These are phyloP conservation scores for Syncephalastrum monosporum DNA, from an alignment of 371 early-diverging fungal species.

Conservation along the genomic window DNA sequence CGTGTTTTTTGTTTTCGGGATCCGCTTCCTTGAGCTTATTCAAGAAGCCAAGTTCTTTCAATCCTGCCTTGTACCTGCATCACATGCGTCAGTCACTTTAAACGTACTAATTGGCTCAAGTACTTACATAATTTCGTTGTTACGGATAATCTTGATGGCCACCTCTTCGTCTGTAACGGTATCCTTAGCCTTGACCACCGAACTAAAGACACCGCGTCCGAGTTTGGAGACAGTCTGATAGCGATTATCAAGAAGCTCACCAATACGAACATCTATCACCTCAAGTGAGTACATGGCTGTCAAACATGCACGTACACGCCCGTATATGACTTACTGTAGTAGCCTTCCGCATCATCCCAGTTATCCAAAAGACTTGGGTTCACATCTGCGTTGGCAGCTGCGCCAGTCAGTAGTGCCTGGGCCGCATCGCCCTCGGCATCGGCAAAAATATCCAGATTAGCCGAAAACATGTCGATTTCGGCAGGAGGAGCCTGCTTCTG, in stretches of 20 bases:
- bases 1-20: slow-evolving; percentile 85
- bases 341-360: slow-evolving; percentile 96
- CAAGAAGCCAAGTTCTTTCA: slow-evolving; percentile 86
- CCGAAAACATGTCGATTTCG: slow-evolving; percentile 81
- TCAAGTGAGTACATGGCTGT: background rate
- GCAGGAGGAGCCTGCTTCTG: slow-evolving; percentile 10
- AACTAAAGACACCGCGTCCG: slow-evolving; percentile 94
- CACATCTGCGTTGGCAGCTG: slow-evolving; percentile 30
- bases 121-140: slow-evolving; percentile 89
- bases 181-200: slow-evolving; percentile 89
- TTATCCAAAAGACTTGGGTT: slow-evolving; percentile 76
- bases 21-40: slow-evolving; percentile 80
- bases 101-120: background rate
- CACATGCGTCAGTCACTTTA: background rate
- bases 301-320: background rate
- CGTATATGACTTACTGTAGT: slow-evolving; percentile 75
- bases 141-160: slow-evolving; percentile 96
- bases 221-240: slow-evolving; percentile 83
- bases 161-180: slow-evolving; percentile 69
- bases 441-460: slow-evolving; percentile 58
- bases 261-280: slow-evolving; percentile 66
- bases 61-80: slow-evolving; percentile 85
- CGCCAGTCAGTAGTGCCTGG: slow-evolving; percentile 22
- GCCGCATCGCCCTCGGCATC: slow-evolving; percentile 23
- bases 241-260: slow-evolving; percentile 84